Base-by-base conservation (phyloP, 306 rosid species). In the Cucurbita maxima region DNA sequence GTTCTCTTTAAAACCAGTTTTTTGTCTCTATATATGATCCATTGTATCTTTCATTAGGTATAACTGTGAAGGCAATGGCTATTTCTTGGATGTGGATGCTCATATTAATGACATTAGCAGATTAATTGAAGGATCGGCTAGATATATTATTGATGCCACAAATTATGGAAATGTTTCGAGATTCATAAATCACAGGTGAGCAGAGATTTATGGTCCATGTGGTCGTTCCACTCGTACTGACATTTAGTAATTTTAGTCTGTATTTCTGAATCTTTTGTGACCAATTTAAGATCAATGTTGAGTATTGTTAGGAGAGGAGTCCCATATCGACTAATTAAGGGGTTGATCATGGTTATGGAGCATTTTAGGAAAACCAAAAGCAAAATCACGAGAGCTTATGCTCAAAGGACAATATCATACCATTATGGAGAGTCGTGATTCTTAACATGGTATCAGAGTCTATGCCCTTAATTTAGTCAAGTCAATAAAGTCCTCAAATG, bases 181-280 rank as follows among this genome's bases (percentile, higher is more conserved):
- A 80, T 94, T 94, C 84, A 85, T 94, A 84, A 94, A 91, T 91
- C 97, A 94, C 76, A 89, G 97, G 99, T 89, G 78, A 82, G 52
- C 44, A 37, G 80, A 25, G 60, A 75, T 51, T 66, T 43, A 7
- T 66, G 72, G 19, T 66, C 72, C 72, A 43, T 13, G 1, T 40
- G 9, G 44, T 11, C 11, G 44, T 66, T 44, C 54, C 54, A 10
- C 53, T 43, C 7, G 18, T 43, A 19, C 72, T 5, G 72, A 19
- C 15, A 10, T 45, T 56, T 61, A 18, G 25, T 72, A 43, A 57
- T 44, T 37, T 11, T 76, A 48, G 40, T 30, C 25, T 3, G 68
- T 20, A 18, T 19, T 38, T 62, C 69, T 9, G 20, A 62, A 38
- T 16, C 53, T 66, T 41, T 43, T 41, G 1, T 43, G 37, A 10